Percentiles rank a stretch among this genome's conserved stretches.
phyloP scores from a whole-genome alignment of 2,329 filamentous ascomycete genomes.

The Colletotrichum orbiculare region DNA sequence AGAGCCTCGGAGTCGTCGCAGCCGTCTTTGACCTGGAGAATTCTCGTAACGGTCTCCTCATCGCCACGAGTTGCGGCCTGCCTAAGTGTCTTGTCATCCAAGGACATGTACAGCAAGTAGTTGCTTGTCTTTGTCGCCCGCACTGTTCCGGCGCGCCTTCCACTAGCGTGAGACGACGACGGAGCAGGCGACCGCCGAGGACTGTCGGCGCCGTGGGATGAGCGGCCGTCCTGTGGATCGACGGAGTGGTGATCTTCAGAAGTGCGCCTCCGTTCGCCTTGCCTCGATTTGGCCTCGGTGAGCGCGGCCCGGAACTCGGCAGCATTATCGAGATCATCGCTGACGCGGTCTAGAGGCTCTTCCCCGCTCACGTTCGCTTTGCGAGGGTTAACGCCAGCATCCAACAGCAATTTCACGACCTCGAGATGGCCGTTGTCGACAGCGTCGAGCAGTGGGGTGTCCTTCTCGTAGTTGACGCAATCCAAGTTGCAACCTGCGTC shows the following conservation, averaged over 20 bases:
- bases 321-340: conserved; percentile 79
- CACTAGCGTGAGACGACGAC: conserved; percentile 47
- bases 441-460: conserved; percentile 94
- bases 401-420: conserved; percentile 85
- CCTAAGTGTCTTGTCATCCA: conserved; percentile 70
- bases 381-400: conserved; percentile 90
- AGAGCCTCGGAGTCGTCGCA: conserved; percentile 85
- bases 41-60: conserved; percentile 69
- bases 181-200: conserved; percentile 67
- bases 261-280: conserved; percentile 63
- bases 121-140: conserved; percentile 74
- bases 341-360: conserved; percentile 87
- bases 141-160: conserved; percentile 64
- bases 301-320: conserved; percentile 80
- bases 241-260: conserved; percentile 68
- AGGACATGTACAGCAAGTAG: conserved; percentile 70
- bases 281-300: conserved; percentile 67
- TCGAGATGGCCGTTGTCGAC: conserved; percentile 94
- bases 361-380: conserved; percentile 93
- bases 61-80: conserved; percentile 71
- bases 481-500: conserved; percentile 87
- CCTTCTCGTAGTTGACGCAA: conserved; percentile 81
- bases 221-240: conserved; percentile 59
- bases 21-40: conserved; percentile 69
- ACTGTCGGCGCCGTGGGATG: conserved; percentile 67